A percentile compares a stretch with the other conserved stretches of the same genome.
These are phyloP conservation scores for Chrysoporthe puriensis DNA, from an alignment of 2,329 filamentous ascomycete genomes.

Conservation along the genomic window DNA sequence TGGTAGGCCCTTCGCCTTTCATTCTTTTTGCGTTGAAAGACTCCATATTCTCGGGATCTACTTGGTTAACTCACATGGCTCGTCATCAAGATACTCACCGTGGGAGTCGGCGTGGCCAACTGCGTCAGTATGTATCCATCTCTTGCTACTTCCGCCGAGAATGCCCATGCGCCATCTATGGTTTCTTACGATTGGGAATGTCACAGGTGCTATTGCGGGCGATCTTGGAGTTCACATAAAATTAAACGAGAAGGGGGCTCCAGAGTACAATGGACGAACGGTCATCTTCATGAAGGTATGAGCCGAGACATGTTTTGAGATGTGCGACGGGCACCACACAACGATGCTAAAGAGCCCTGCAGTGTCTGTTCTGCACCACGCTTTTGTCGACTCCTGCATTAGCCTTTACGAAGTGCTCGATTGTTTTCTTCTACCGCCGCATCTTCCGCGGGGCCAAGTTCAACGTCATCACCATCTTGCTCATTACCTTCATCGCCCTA, in stretches of 20 bases:
- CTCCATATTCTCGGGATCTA: neutral
- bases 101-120: constrained; percentile 2
- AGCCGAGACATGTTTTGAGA: no score
- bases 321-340: neutral
- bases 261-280: neutral
- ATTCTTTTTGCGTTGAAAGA: no score
- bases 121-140: neutral
- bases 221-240: neutral
- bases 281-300: no score
- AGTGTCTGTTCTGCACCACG: constrained; percentile 8
- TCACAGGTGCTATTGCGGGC: constrained; percentile 1
- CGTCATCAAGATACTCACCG: neutral
- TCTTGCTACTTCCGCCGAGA: neutral
- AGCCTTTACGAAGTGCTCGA: constrained; percentile 6
- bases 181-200: neutral
- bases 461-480: neutral
- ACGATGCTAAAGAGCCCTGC: neutral
- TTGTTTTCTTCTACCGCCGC: constrained; percentile 8
- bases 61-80: no score
- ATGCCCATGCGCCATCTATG: no score
- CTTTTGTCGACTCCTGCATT: constrained; percentile 3
- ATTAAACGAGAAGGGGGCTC: neutral
- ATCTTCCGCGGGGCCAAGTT: constrained; percentile 2
- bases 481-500: neutral
- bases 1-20: no score